Evolutionary conservation across 1,139 yeast species (phyloP).

Genomic region (Pichia sp.): DNA sequence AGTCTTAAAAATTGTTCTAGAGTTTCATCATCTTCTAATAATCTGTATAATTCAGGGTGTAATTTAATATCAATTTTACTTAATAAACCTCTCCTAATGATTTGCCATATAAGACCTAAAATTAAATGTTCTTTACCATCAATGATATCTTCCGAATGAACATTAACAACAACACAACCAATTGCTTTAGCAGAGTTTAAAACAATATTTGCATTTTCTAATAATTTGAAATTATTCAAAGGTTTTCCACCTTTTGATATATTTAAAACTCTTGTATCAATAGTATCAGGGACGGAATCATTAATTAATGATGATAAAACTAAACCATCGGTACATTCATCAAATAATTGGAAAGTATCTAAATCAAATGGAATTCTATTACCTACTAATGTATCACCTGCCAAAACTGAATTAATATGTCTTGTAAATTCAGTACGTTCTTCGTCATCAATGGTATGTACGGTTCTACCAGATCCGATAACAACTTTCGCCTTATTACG

Average conservation of each 20-base stretch:
- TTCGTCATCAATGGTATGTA: conserved; percentile 96
- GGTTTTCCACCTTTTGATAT: conserved; percentile 74
- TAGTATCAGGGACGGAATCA: conserved; percentile 97
- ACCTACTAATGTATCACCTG: conserved; percentile 88
- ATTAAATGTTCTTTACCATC: conserved; percentile 96
- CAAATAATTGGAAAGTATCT: conserved; percentile 91
- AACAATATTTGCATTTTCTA: conserved; percentile 95
- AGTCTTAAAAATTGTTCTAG: conserved; percentile 91
- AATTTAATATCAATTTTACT: conserved; percentile 91
- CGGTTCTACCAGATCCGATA: conserved; percentile 78
- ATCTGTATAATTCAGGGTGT: conserved; percentile 94
- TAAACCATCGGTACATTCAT: conserved; percentile 93
- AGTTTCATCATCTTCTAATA: conserved; percentile 94
- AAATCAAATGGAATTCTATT: conserved; percentile 85
- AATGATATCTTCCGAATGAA: conserved; percentile 93
- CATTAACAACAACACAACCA: conserved; percentile 97
- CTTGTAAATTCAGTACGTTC: conserved; percentile 94
- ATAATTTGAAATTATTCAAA: conserved; percentile 92
- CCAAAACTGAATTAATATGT: conserved; percentile 85
- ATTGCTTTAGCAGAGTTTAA: conserved; percentile 98
- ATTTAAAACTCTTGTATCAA: conserved; percentile 95
- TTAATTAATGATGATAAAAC: conserved; percentile 89
- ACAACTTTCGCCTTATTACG: conserved; percentile 62
- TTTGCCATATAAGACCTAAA: conserved; percentile 96
- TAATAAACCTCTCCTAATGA: conserved; percentile 90